phyloP scores from a whole-genome alignment of 2,329 filamentous ascomycete species.

The Phyllosticta ampelicida region DNA sequence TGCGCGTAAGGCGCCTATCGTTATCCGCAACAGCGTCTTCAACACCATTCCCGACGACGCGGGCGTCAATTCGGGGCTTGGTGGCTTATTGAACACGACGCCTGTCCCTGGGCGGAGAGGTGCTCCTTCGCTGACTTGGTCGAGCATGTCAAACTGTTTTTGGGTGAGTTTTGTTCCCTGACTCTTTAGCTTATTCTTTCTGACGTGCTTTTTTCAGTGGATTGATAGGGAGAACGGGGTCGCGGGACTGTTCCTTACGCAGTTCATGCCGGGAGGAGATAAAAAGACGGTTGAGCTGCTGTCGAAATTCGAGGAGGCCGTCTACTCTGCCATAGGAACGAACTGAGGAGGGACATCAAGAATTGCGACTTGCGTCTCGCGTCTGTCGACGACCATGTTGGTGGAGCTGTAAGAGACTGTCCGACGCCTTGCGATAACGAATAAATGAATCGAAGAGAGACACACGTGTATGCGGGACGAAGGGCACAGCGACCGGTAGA shows the following conservation, averaged over 20 bases:
- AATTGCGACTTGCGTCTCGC: too few relatives aligned
- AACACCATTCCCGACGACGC: not conserved
- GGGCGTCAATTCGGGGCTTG: not conserved
- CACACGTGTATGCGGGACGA: too few relatives aligned
- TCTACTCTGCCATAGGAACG: not conserved
- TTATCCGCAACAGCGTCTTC: not conserved
- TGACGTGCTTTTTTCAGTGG: not conserved
- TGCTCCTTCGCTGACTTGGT: not conserved
- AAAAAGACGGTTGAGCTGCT: conserved; percentile 1
- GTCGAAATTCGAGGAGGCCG: not conserved
- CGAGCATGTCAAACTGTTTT: not conserved
- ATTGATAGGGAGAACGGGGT: not conserved
- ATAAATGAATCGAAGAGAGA: too few relatives aligned
- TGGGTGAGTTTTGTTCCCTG: not conserved
- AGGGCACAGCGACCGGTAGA: too few relatives aligned
- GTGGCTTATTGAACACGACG: not conserved
- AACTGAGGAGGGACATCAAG: too few relatives aligned
- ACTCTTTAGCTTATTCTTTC: not conserved
- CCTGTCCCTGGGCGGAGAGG: not conserved
- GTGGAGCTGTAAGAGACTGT: too few relatives aligned
- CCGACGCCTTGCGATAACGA: too few relatives aligned
- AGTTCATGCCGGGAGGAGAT: not conserved
- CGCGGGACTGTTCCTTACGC: not conserved
- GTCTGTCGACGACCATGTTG: too few relatives aligned
- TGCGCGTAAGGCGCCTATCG: not conserved